Base-by-base conservation (phyloP, 768 basidiomycete genomes). In the Suillus sp. region DNA sequence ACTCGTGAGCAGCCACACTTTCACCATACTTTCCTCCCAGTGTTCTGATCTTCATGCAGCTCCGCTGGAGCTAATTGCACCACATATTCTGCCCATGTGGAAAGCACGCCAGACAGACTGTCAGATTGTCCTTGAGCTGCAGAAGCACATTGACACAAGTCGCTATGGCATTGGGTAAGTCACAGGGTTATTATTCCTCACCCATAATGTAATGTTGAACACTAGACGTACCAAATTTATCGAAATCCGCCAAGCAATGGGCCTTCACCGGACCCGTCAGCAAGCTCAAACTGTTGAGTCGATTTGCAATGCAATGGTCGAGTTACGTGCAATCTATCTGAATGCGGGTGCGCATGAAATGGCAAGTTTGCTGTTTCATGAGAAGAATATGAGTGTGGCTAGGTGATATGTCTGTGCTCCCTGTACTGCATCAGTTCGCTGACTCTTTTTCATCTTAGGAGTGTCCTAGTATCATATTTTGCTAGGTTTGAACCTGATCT, bases 271-370 rank as follows among this genome's bases (percentile, higher is more conserved):
- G 3, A 59, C 72, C 4, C 53, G 66, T 0, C 60, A 68, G 22
- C 70, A 72, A 59, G 64, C 43, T 0, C 71, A 75, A 59, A 69
- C 69, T 38, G 18, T 69, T 2, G 67, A 71, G 22, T 67, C 47
- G 3, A 74, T 77, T 13, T 48, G 37, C 14, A 55, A 65, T 9
- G 61, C 64, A 0, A 67, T 77, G 48, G 1, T 42, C 5, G 66
- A 65, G 14, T 48, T 76, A 3, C 64, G 70, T 1, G 51, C 56
- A 18, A 67, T 61, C 11, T 76, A 68, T 61, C 76, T 73, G 4
- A 65, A 66, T 16, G 70, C 67, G 6, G 76, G 77, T 8, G 67
- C 67, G 4, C 63, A 68, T 16, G 72, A 74, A 18, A 71, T 77
- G 61, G 59, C 55, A 2, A 56, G 43, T 16, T 54, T 69, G 0